Evolutionary conservation across 257 asterid species (phyloP).

Genomic region (Penstemon davidsonii): DNA sequence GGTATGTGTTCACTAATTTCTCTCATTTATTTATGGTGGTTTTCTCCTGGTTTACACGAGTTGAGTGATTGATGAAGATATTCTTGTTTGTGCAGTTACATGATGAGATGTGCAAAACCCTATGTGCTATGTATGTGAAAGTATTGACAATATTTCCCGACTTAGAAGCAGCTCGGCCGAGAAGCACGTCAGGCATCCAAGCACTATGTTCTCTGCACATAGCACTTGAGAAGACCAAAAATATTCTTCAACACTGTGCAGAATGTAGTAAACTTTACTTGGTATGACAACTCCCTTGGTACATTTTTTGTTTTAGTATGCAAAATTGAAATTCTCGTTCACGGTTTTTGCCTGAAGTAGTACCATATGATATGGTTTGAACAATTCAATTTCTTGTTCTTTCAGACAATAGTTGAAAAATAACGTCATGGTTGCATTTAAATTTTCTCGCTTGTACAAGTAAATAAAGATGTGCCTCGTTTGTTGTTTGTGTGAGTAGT

Average conservation of each 20-base stretch:
- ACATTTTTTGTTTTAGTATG: conserved; percentile 6
- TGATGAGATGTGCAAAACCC: conserved; percentile 92
- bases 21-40: background rate
- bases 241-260: conserved; percentile 87
- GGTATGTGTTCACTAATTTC: background rate
- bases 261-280: conserved; percentile 98
- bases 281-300: conserved; percentile 42
- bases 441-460: background rate
- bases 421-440: background rate
- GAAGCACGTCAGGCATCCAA: conserved; percentile 98
- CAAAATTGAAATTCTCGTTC: background rate
- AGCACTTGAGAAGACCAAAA: conserved; percentile 97
- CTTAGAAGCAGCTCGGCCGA: conserved; percentile 91
- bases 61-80: conserved; percentile 25
- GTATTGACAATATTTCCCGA: conserved; percentile 90
- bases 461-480: background rate
- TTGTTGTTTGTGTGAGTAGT: background rate
- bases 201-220: conserved; percentile 96
- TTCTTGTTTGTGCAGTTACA: conserved; percentile 66
- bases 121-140: conserved; percentile 68
- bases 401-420: conserved; percentile 6
- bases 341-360: background rate
- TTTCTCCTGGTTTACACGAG: conserved; percentile 4
- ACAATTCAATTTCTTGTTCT: conserved; percentile 14
- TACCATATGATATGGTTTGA: conserved; percentile 9